Conservation (phyloP, 2,329 filamentous ascomycete genomes). For the Septoria petroselini region DNA sequence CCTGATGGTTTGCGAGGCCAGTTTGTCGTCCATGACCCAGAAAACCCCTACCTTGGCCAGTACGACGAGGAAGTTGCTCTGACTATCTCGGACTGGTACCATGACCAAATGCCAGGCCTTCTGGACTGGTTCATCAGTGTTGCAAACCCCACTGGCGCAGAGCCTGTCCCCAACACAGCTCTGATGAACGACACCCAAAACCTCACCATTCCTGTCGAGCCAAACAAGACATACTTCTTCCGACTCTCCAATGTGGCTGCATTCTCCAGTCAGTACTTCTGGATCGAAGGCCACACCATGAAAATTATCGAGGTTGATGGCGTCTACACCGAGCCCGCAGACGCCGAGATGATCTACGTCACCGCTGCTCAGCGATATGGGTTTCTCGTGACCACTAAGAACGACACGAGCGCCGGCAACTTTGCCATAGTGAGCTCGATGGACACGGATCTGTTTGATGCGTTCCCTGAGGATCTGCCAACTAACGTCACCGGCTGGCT, state of each 20-base stretch:
- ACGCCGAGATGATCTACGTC: slow-evolving; percentile 61
- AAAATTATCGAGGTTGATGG: slow-evolving; percentile 68
- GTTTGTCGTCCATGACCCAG: slow-evolving; percentile 61
- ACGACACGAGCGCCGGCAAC: slow-evolving; percentile 46
- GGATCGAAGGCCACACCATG: slow-evolving; percentile 65
- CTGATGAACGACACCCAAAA: slow-evolving; percentile 62
- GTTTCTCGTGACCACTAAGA: slow-evolving; percentile 60
- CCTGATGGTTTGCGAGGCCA: slow-evolving; percentile 67
- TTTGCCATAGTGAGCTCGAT: slow-evolving; percentile 60
- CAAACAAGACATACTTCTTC: slow-evolving; percentile 60
- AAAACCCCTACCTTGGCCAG: slow-evolving; percentile 52
- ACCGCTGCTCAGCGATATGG: slow-evolving; percentile 70
- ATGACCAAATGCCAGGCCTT: slow-evolving; percentile 54
- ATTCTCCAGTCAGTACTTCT: slow-evolving; percentile 69
- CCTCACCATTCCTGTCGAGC: slow-evolving; percentile 45
- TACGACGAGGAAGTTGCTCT: slow-evolving; percentile 61
- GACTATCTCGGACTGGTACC: slow-evolving; percentile 72
- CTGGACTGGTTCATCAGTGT: slow-evolving; percentile 55
- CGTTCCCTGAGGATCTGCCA: slow-evolving; percentile 64
- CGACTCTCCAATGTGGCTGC: slow-evolving; percentile 68
- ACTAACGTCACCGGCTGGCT: slow-evolving; percentile 59
- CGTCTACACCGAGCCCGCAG: slow-evolving; percentile 59
- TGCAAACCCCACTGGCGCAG: slow-evolving; percentile 57
- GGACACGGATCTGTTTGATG: slow-evolving; percentile 60
- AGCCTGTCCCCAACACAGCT: slow-evolving; percentile 64